Evolutionary conservation across 2,329 filamentous ascomycete species (phyloP).

Genomic region (Penicillium sp.): DNA sequence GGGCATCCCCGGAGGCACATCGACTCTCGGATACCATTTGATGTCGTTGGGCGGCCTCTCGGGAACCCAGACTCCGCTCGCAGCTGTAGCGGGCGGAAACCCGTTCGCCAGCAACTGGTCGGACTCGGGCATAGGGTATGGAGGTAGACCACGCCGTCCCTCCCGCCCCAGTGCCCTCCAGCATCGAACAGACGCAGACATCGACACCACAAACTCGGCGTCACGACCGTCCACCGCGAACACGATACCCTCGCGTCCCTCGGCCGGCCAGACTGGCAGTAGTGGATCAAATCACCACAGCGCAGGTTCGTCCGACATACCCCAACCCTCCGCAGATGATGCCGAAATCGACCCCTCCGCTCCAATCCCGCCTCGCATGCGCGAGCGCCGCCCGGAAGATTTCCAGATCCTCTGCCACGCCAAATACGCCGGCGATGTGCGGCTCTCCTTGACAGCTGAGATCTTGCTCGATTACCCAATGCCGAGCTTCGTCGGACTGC

Average conservation of each 20-base stretch:
- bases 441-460: slow-evolving; percentile 86
- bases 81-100: slow-evolving; percentile 48
- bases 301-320: slow-evolving; percentile 28
- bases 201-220: slow-evolving; percentile 40
- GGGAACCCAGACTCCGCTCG: slow-evolving; percentile 52
- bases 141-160: slow-evolving; percentile 18
- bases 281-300: slow-evolving; percentile 31
- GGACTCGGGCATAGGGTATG: slow-evolving; percentile 30
- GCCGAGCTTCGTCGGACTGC: slow-evolving; percentile 96
- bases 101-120: slow-evolving; percentile 44
- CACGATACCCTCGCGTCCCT: slow-evolving; percentile 35
- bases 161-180: slow-evolving; percentile 23
- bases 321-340: slow-evolving; percentile 25
- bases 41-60: slow-evolving; percentile 52
- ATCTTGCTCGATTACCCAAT: slow-evolving; percentile 97
- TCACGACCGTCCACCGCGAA: slow-evolving; percentile 49
- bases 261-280: slow-evolving; percentile 25
- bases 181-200: slow-evolving; percentile 35
- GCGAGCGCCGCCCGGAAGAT: slow-evolving; percentile 79
- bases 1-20: slow-evolving; percentile 52
- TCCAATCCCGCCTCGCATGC: slow-evolving; percentile 56
- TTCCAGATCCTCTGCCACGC: slow-evolving; percentile 91
- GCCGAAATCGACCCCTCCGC: slow-evolving; percentile 22
- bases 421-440: slow-evolving; percentile 83
- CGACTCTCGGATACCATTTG: slow-evolving; percentile 52